Base-by-base conservation (phyloP, 73 alveolate species). In the Uronychia binucleata region DNA sequence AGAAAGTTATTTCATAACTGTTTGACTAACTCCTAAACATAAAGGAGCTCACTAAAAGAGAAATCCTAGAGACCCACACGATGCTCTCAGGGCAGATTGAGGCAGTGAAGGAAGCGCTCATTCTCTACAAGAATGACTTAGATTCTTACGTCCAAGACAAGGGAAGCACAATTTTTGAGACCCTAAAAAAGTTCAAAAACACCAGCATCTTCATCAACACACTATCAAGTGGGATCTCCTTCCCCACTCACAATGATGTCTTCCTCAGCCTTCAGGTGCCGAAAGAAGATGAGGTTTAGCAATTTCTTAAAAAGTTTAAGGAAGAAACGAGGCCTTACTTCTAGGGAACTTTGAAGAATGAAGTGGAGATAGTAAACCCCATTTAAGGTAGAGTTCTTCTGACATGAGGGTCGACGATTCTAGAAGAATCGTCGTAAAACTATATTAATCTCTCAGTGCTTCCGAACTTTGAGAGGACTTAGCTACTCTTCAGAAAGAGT, bases 241-340 rank as follows among this genome's bases (percentile, higher is more conserved):
- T 83, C 33, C 95, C 95, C 1, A 83, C 59, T 14, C 87, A 79
- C 58, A 28, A 84, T 33, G 83, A 34, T 31, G 95, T 89, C 14
- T 81, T 27, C 67, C 19, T 89, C 30, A 78, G 59, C 14, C 14
- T 89, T 11, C 67, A 46, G 28, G 78, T 77, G n/a, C 95, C 95
- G 1, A 78, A 77, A 27, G 32, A 46, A 1, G 95, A 89, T n/a
- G 90, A 84, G 60, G 76, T 89, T 0, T 25, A 78, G 19, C 30
- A 77, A 31, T n/a, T 82, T 0, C 77, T 80, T 14, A 82, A 77
- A 74, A 30, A 79, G 13, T 58, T 74, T 0, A 85, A 86, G 28
- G 33, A 31, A 31, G 57, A 30, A 19, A 82, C 79, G 31, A 28
- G 25, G 13, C 59, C 59, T 26, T 34, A 75, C 26, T 77, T 34